These are phyloP conservation scores for Monilinia vaccinii-corymbosi DNA, from an alignment of 2,329 filamentous ascomycete species.

Conservation along the genomic window DNA sequence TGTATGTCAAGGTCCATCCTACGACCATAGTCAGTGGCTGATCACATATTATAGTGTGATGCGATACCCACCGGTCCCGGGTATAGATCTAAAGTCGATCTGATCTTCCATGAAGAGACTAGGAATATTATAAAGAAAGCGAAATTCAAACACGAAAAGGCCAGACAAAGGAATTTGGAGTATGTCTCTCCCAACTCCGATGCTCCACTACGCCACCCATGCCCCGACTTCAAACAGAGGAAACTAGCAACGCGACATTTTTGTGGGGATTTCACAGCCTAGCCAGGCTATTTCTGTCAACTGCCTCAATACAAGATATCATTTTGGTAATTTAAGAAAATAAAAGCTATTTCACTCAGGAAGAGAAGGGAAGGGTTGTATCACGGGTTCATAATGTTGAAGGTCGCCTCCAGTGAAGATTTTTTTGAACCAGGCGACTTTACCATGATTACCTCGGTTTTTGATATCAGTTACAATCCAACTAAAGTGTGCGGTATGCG, in stretches of 20 bases:
- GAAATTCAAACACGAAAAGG: slow-evolving; percentile 25
- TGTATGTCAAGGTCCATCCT: neutral
- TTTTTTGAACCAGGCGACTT: neutral
- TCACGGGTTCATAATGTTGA: neutral
- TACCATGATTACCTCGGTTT: neutral
- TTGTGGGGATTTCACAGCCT: neutral
- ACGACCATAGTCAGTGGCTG: neutral
- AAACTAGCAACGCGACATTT: neutral
- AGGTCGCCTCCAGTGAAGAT: neutral
- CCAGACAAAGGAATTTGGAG: neutral
- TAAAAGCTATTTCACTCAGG: no score
- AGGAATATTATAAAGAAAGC: slow-evolving; percentile 43
- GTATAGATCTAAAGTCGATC: slow-evolving; percentile 45
- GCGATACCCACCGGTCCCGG: slow-evolving; percentile 42
- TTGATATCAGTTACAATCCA: neutral
- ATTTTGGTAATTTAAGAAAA: no score
- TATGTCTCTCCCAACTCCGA: neutral
- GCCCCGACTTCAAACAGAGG: neutral
- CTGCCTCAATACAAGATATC: slow-evolving; percentile 19
- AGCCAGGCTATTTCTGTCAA: slow-evolving; percentile 11
- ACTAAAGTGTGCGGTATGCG: neutral
- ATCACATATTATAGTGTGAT: slow-evolving; percentile 37
- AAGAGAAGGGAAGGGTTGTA: no score
- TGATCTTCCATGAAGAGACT: slow-evolving; percentile 50
- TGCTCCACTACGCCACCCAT: no score